Conservation (phyloP, 805 yeast genomes). For the Sungouiozyma ichnusensis region DNA sequence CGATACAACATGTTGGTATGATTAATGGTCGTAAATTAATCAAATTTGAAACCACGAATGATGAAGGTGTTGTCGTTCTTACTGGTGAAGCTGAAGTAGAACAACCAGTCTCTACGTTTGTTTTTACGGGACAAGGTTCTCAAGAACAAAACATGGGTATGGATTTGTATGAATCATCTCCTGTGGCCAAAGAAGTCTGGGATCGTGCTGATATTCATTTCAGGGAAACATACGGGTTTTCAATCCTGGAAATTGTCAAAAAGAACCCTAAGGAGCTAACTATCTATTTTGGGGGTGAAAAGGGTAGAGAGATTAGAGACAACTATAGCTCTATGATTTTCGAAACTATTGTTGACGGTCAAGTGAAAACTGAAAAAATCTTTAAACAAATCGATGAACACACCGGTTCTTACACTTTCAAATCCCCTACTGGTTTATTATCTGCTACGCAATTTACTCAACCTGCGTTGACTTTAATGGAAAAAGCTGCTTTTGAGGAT, state of each 20-base stretch:
- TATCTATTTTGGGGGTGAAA: slow-evolving; percentile 95
- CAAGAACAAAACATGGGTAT: slow-evolving; percentile 99
- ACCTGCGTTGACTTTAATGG: slow-evolving; percentile 98
- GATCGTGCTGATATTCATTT: slow-evolving; percentile 95
- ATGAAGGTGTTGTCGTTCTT: slow-evolving; percentile 72
- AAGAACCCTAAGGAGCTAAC: slow-evolving; percentile 94
- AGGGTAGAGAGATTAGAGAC: slow-evolving; percentile 88
- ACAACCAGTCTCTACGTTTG: slow-evolving; percentile 93
- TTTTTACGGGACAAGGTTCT: slow-evolving; percentile 99
- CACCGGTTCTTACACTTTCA: slow-evolving; percentile 80
- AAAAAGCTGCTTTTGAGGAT: slow-evolving; percentile 97
- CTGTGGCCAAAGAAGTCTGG: slow-evolving; percentile 93
- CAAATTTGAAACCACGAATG: slow-evolving; percentile 80
- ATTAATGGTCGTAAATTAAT: slow-evolving; percentile 97
- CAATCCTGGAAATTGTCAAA: slow-evolving; percentile 88
- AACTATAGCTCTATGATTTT: slow-evolving; percentile 96
- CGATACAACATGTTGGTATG: slow-evolving; percentile 95
- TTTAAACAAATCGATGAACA: slow-evolving; percentile 81
- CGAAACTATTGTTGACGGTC: slow-evolving; percentile 84
- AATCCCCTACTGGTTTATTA: slow-evolving; percentile 86
- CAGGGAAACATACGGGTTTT: slow-evolving; percentile 89
- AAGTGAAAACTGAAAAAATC: slow-evolving; percentile 81
- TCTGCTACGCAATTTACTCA: slow-evolving; percentile 99
- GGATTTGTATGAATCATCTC: slow-evolving; percentile 88
- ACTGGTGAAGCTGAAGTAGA: slow-evolving; percentile 97